Evolutionary conservation across 495 filamentous ascomycete genomes (phyloP).

Genomic region (Diplogelasinospora grovesii): DNA sequence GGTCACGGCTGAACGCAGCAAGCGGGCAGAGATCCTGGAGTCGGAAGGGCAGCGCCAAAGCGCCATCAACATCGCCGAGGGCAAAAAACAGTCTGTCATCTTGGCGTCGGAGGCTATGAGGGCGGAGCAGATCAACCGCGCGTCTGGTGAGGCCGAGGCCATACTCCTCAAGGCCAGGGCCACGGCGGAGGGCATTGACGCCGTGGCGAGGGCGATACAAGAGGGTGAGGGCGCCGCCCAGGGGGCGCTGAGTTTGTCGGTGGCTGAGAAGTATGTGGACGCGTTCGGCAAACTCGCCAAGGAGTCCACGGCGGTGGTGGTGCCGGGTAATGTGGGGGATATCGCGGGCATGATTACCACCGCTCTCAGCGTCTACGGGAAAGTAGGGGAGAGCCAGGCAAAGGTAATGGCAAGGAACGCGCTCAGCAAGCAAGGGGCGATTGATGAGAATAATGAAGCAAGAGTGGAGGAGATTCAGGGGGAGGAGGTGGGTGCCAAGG

Average conservation of each 20-base stretch:
- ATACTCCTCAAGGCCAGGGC: conserved; percentile 80
- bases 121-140: conserved; percentile 86
- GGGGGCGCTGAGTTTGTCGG: conserved; percentile 71
- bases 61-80: conserved; percentile 98
- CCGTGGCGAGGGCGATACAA: conserved; percentile 67
- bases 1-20: conserved; percentile 92
- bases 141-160: conserved; percentile 85
- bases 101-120: conserved; percentile 89
- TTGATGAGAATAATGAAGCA: conserved; percentile 13
- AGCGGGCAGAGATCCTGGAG: conserved; percentile 94
- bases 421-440: conserved; percentile 23
- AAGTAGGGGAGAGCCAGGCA: conserved; percentile 80
- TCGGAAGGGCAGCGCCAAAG: conserved; percentile 92
- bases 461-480: background rate
- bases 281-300: conserved; percentile 87
- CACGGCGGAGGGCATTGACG: conserved; percentile 81
- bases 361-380: conserved; percentile 91
- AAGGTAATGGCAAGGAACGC: conserved; percentile 54
- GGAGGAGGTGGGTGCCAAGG: background rate
- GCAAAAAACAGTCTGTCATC: conserved; percentile 90
- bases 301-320: conserved; percentile 88
- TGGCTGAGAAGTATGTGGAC: conserved; percentile 97
- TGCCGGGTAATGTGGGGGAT: conserved; percentile 96
- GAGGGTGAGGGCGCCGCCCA: conserved; percentile 68
- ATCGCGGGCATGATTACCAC: conserved; percentile 95